Conservation (phyloP, 139 green algal species). For the Raphidocelis subcapitata region DNA sequence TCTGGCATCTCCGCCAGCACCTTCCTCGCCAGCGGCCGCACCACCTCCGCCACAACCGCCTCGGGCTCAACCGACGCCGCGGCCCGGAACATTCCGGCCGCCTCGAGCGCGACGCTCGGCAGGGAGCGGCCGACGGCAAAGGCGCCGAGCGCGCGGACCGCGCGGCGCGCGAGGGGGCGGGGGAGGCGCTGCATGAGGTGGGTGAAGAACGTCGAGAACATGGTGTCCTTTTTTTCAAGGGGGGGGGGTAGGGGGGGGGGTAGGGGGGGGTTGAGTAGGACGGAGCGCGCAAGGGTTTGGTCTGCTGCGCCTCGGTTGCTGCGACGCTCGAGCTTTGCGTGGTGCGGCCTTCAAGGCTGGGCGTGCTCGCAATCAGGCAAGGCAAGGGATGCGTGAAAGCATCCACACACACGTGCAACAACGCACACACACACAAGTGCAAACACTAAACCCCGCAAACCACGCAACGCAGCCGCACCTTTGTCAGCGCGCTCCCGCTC, state of each 20-base stretch:
- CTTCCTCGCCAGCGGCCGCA: conserved; percentile 18
- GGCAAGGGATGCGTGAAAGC: too few species aligned
- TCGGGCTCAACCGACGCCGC: background rate
- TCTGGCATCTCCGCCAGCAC: conserved; percentile 22
- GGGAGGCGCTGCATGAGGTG: conserved; percentile 51
- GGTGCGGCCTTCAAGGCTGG: too few species aligned
- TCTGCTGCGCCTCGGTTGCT: too few species aligned
- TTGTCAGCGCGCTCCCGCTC: conserved; percentile 11
- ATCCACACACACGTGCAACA: too few species aligned
- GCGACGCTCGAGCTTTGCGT: too few species aligned
- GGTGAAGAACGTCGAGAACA: conserved; percentile 60
- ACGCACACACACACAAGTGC: too few species aligned
- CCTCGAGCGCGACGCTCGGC: conserved; percentile 26
- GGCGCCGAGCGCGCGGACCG: conserved; percentile 51
- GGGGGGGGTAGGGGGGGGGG: background rate
- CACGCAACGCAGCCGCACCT: background rate
- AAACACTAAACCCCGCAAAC: background rate
- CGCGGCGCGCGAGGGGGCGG: conserved; percentile 31
- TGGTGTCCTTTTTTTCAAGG: conserved; percentile 12
- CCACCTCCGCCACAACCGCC: conserved; percentile 18
- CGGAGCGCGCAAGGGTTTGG: too few species aligned
- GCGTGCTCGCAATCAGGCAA: too few species aligned
- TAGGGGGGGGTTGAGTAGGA: background rate
- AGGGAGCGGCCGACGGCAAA: conserved; percentile 55
- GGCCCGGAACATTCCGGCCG: conserved; percentile 16